Base-by-base conservation (phyloP, 2,329 filamentous ascomycete species). In the Boeremia lycopersici region DNA sequence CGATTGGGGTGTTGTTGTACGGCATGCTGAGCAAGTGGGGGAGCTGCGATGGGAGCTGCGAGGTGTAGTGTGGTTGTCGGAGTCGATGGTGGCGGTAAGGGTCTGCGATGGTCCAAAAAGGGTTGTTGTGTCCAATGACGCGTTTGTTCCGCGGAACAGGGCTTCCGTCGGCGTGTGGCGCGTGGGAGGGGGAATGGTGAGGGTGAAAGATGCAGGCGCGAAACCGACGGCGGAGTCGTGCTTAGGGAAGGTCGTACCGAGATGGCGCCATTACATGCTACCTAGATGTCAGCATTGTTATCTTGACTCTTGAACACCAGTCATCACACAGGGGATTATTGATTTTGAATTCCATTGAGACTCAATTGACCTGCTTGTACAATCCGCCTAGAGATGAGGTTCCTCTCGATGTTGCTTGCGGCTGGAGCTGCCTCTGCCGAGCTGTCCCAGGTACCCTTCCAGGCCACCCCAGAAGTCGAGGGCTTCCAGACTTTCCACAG, bases 1-100 rank as follows among this genome's bases (percentile, higher is more conserved):
- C 85, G 52, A 95, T 95, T 15, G 90, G 88, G 3, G 87, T 87
- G 63, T 90, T 93, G 77, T 96, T 96, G 80, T 95, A 93, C 25
- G 93, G 90, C 93, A 98, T 97, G 7, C 49, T 72, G 67, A 43
- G 42, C 31, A 25, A 35, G 25, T 50, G 40, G 29, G 29, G 6
- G 38, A 58, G 48, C 15, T 44, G 49, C 39, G 3, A 15, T 3
- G 7, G 35, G 13, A 15, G 43, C 19, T 40, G 29, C 26, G 12
- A 28, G 15, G 31, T 49, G 30, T 2, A 8, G 28, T 6, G 1
- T 6, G 29, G 4, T 7, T 28, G 9, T 17, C 10, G 26, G 2
- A 23, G 10, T 25, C 9, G 7, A 15, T 41, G 39, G 6, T n/a
- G n/a, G 30, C 42, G 8, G 15, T 47, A 23, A 4, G 40, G 34